A percentile compares a stretch with the other conserved stretches of the same genome.
Conservation (phyloP, 1,139 yeast species). For the Wickerhamomyces sp. region DNA sequence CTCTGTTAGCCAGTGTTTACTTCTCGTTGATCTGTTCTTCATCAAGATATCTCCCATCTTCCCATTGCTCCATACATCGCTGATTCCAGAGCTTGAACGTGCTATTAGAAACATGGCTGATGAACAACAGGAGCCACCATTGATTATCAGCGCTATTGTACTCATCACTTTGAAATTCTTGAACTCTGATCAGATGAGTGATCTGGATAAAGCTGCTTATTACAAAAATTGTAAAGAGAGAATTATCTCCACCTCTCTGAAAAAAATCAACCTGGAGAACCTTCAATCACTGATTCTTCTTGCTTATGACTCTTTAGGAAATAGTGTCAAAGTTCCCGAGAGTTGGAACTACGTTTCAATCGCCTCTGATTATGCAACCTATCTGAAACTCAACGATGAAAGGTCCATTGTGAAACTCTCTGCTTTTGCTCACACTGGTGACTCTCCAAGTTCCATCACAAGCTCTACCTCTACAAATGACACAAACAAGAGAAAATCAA, state of each 20-base stretch:
- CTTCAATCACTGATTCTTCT: constrained; percentile 16
- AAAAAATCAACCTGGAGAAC: constrained; percentile 16
- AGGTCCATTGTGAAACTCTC: constrained; percentile 9
- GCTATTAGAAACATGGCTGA: constrained; percentile 1
- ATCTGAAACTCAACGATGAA: constrained; percentile 17
- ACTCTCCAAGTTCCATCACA: constrained; percentile 14
- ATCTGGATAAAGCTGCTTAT: constrained; percentile 4
- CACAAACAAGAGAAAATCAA: constrained; percentile 11
- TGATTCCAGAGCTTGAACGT: constrained; percentile 8
- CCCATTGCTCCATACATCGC: constrained; percentile 17
- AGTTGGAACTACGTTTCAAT: constrained; percentile 22
- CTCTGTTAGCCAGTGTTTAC: constrained; percentile 10
- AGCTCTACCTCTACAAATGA: constrained; percentile 12
- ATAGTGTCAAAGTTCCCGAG: constrained; percentile 20
- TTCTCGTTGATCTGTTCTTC: constrained; percentile 16
- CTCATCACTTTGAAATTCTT: constrained; percentile 17
- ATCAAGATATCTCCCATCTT: constrained; percentile 14
- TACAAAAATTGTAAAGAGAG: constrained; percentile 16
- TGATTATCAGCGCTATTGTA: constrained; percentile 14
- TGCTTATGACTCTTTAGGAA: constrained; percentile 19
- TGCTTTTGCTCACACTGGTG: constrained; percentile 7
- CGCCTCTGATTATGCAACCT: constrained; percentile 21
- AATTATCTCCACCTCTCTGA: constrained; percentile 15
- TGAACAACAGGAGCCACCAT: constrained; percentile 11
- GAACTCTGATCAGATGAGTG: constrained; percentile 13